Conservation (phyloP, 768 basidiomycete species). For the Collybiopsis luxurians region DNA sequence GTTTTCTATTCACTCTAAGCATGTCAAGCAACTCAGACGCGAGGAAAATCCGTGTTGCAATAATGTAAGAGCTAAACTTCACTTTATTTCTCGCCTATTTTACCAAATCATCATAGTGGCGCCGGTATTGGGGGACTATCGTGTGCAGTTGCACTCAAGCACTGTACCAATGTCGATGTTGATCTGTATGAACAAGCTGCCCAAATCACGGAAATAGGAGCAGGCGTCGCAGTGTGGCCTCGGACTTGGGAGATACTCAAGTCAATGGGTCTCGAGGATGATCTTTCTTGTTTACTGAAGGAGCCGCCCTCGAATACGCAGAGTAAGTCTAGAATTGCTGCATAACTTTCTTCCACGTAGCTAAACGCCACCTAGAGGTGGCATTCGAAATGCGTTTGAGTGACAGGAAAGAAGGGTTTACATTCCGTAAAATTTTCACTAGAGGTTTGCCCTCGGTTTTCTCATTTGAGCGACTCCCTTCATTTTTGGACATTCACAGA, state of each 20-base stretch:
- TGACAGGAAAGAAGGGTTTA: constrained; percentile 28
- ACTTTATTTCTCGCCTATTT: not conserved
- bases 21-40: not conserved
- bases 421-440: constrained; percentile 20
- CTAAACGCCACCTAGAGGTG: constrained; percentile 11
- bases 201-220: constrained; percentile 29
- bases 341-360: too few species aligned
- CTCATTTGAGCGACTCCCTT: not conserved
- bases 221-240: constrained; percentile 31
- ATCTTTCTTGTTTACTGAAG: constrained; percentile 11
- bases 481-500: too few species aligned
- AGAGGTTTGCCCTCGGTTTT: not conserved
- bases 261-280: constrained; percentile 23
- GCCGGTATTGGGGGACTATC: constrained; percentile 30
- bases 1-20: too few species aligned
- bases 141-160: constrained; percentile 27
- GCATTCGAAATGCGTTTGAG: constrained; percentile 28
- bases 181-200: constrained; percentile 35
- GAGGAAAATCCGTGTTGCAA: not conserved
- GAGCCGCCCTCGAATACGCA: constrained; percentile 2
- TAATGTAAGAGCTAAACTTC: not conserved
- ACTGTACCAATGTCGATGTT: constrained; percentile 17
- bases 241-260: constrained; percentile 16
- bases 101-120: not conserved
- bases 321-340: too few species aligned